Evolutionary conservation across 345 rosid genomes (phyloP), one percentile per base, ranked within the genome.

Genomic region (Theobroma cacao): DNA sequence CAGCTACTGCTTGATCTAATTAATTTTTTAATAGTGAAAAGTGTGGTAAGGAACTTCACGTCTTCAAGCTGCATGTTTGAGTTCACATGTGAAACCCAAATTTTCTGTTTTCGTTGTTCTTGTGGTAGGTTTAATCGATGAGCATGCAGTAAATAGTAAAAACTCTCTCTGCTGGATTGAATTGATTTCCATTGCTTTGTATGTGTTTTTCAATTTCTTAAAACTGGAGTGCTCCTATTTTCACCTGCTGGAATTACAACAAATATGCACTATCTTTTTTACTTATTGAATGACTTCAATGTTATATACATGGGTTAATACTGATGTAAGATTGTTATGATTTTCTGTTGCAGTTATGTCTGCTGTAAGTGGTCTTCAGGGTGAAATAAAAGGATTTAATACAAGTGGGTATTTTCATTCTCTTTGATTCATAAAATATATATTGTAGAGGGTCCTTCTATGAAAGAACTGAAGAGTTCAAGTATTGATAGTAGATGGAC

Each of bases 331-430:
- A 52, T 56, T 40, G 47, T 78, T 58, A 59, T 17, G 48, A 43
- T 80, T 83, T 53, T 6, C 30, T 75, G 30, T 74, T 88, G 91
- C 88, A 95, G 97, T 95, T 84, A 93, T 95, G 97, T 95, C 98
- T 71, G 99, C 99, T 77, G 91, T 92, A 81, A 95, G 99, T 82
- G 98, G 99, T 81, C 88, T 96, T 41, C 97, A 89, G 82, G 96
- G 91, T 61, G 75, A 91, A 91, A 79, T 94, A 77, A 24, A 82
- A 55, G 91, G 95, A 78, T 89, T 93, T 89, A 91, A 88, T 79
- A 88, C 93, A 87, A 75, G 98, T 94, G 82, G 55, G 95, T 86
- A 80, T 66, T 82, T 75, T 74, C 56, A 75, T 38, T 61, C 76
- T 79, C 78, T 64, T 75, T 47, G 58, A 41, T 53, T 81, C 61